A percentile compares a stretch with the other conserved stretches of the same genome.
Conservation (phyloP, 2,329 filamentous ascomycete genomes). For the Pestalotiopsis sp. region DNA sequence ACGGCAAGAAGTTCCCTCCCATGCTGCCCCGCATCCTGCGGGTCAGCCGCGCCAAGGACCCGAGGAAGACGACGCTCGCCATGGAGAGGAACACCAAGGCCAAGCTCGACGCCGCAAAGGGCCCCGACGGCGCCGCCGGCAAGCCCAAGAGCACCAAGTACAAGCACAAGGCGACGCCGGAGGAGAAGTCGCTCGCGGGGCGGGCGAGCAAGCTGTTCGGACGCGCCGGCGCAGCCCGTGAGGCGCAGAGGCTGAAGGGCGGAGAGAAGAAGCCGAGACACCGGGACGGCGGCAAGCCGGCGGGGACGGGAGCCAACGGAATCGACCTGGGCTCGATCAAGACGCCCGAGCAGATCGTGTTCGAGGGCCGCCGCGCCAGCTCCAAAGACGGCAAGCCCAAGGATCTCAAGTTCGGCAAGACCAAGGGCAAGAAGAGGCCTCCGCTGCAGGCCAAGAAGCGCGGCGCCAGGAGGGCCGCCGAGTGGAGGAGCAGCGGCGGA, state of each 20-base stretch:
- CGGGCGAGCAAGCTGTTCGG: slow-evolving; percentile 75
- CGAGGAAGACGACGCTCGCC: slow-evolving; percentile 58
- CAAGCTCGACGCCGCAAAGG: slow-evolving; percentile 32
- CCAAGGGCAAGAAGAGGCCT: slow-evolving; percentile 37
- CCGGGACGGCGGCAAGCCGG: slow-evolving; percentile 12
- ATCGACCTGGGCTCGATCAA: slow-evolving; percentile 39
- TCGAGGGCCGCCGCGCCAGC: slow-evolving; percentile 78
- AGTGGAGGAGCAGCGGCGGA: slow-evolving; percentile 32
- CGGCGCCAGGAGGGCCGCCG: slow-evolving; percentile 32
- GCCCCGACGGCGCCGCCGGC: slow-evolving; percentile 23
- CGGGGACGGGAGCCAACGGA: slow-evolving; percentile 13
- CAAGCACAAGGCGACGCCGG: slow-evolving; percentile 69
- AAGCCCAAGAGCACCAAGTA: slow-evolving; percentile 54
- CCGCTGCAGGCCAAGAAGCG: slow-evolving; percentile 24
- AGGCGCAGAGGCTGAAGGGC: slow-evolving; percentile 36
- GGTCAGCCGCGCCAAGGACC: slow-evolving; percentile 82
- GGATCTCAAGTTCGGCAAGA: slow-evolving; percentile 59
- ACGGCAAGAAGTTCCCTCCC: slow-evolving; percentile 91
- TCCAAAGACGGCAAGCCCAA: slow-evolving; percentile 65
- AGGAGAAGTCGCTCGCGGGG: slow-evolving; percentile 72
- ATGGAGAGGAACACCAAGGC: slow-evolving; percentile 48
- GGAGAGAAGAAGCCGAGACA: slow-evolving; percentile 24
- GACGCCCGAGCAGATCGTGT: slow-evolving; percentile 72
- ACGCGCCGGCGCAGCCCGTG: slow-evolving; percentile 60
- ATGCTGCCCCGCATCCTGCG: slow-evolving; percentile 88